phyloP scores from a whole-genome alignment of 2,329 filamentous ascomycete genomes.

The Botrytis cinerea region DNA sequence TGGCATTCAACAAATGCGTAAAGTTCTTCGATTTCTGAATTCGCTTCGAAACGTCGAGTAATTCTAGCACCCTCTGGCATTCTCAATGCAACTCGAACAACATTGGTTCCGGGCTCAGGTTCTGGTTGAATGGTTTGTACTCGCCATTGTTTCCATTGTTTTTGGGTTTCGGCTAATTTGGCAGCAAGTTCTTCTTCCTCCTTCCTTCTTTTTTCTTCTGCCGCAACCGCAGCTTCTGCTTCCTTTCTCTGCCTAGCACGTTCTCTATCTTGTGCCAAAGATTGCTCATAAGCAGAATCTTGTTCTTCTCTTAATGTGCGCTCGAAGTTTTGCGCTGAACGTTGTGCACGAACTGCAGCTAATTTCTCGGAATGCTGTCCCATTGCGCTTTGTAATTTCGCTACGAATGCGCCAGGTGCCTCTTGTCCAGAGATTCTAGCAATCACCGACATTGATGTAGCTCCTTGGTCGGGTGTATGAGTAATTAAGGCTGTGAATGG shows the following conservation, averaged over 20 bases:
- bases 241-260: slow-evolving; percentile 75
- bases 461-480: slow-evolving; percentile 80
- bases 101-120: slow-evolving; percentile 63
- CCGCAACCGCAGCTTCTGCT: slow-evolving; percentile 70
- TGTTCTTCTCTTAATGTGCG: slow-evolving; percentile 83
- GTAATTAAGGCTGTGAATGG: slow-evolving; percentile 86
- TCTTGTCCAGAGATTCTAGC: slow-evolving; percentile 75
- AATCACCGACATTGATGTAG: slow-evolving; percentile 87
- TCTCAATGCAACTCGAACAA: slow-evolving; percentile 70
- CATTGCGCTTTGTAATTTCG: slow-evolving; percentile 73
- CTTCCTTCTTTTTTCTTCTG: slow-evolving; percentile 63
- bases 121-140: slow-evolving; percentile 67
- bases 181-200: slow-evolving; percentile 60
- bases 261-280: slow-evolving; percentile 83
- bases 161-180: slow-evolving; percentile 51
- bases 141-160: slow-evolving; percentile 81
- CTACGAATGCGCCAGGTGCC: slow-evolving; percentile 68
- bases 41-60: slow-evolving; percentile 69
- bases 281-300: slow-evolving; percentile 90
- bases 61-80: slow-evolving; percentile 68
- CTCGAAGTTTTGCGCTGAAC: slow-evolving; percentile 78
- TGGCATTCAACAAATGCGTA: slow-evolving; percentile 97
- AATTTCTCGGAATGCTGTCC: slow-evolving; percentile 76
- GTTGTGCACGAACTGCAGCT: slow-evolving; percentile 70
- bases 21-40: slow-evolving; percentile 72